These are phyloP conservation scores for Aspergillus fructus DNA, from an alignment of 2,329 filamentous ascomycete genomes.

Conservation along the genomic window DNA sequence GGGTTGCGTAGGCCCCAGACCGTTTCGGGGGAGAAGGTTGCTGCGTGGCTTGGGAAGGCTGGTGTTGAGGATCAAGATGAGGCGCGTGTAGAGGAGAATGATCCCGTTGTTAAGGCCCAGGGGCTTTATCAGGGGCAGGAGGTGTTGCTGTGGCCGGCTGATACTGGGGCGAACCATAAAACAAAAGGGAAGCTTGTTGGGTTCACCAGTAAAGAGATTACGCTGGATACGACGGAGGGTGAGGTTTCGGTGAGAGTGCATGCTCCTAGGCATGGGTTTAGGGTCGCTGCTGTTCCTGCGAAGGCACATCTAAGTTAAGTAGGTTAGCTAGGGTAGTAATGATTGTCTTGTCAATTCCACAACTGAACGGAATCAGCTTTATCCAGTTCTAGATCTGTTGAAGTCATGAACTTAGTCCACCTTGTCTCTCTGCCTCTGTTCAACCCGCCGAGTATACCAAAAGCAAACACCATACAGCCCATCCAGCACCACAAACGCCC, in stretches of 20 bases:
- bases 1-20: not conserved
- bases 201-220: constrained; percentile 3
- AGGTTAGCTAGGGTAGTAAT: no score
- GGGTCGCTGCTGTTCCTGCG: not conserved
- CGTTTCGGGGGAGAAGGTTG: not conserved
- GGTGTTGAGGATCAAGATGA: not conserved
- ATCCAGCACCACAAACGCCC: not conserved
- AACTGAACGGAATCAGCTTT: no score
- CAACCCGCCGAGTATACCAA: no score
- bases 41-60: not conserved
- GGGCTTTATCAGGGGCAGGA: not conserved
- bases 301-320: not conserved
- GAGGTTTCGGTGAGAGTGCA: constrained; percentile 7
- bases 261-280: constrained; percentile 4
- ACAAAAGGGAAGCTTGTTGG: not conserved
- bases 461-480: no score
- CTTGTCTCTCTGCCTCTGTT: no score
- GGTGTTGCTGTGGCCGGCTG: constrained; percentile 4
- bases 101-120: not conserved
- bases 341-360: no score
- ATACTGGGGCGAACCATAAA: not conserved
- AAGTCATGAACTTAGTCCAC: no score
- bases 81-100: not conserved
- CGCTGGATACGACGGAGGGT: constrained; percentile 2
- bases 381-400: no score